phyloP scores from a whole-genome alignment of 1,284 basidiomycete genomes.

The Exobasidium cylindrosporum region DNA sequence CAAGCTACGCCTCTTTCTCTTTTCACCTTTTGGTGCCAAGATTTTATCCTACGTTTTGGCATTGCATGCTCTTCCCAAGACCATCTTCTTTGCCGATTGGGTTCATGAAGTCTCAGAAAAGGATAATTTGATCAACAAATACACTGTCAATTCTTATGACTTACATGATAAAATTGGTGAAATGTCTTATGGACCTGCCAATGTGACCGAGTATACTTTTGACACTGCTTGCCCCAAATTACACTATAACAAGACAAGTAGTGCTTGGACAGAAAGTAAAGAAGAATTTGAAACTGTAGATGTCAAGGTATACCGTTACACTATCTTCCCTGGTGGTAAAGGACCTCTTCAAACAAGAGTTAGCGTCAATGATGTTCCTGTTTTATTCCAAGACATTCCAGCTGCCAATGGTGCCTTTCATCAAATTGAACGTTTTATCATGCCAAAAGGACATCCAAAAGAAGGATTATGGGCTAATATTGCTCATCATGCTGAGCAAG shows the following conservation, averaged over 20 bases:
- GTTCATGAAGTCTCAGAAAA: conserved; percentile 52
- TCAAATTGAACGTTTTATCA: conserved; percentile 58
- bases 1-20: conserved; percentile 65
- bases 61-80: conserved; percentile 67
- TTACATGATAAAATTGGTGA: background rate
- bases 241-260: conserved; percentile 22
- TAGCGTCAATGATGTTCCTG: conserved; percentile 62
- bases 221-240: conserved; percentile 31
- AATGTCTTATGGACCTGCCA: conserved; percentile 11
- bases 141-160: conserved; percentile 27
- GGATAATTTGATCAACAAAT: conserved; percentile 20
- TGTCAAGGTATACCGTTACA: conserved; percentile 40
- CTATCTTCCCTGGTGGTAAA: conserved; percentile 34
- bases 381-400: conserved; percentile 62
- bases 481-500: conserved; percentile 17
- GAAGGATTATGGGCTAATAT: conserved; percentile 33
- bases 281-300: conserved; percentile 26
- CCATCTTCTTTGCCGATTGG: conserved; percentile 63
- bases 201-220: conserved; percentile 39
- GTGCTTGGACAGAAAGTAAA: background rate
- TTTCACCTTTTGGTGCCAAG: conserved; percentile 66
- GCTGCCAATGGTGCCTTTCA: conserved; percentile 68
- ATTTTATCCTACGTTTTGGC: conserved; percentile 66
- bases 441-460: conserved; percentile 24
- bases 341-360: conserved; percentile 60